A percentile compares a stretch with the other conserved stretches of the same genome.
Evolutionary conservation across 2,329 filamentous ascomycete genomes (phyloP).

Genomic region (Penicillium sp.): DNA sequence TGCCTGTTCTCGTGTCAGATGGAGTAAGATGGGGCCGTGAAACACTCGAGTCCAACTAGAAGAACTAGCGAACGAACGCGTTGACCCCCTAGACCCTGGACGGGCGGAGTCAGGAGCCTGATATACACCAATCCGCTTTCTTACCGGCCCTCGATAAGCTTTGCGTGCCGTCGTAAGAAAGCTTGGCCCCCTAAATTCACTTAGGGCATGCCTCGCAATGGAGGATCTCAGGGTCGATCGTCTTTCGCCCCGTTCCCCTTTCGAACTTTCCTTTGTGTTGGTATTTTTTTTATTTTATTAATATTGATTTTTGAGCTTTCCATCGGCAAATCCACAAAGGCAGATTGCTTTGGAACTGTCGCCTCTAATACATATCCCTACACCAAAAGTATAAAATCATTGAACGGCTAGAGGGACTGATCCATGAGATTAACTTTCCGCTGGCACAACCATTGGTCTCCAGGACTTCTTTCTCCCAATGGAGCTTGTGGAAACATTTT

Average conservation of each 20-base stretch:
- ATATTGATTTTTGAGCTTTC: background rate
- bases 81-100: conserved; percentile 1
- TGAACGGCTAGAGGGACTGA: background rate
- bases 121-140: background rate
- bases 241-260: background rate
- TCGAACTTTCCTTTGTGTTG: background rate
- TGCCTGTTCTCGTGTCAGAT: conserved; percentile 13
- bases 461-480: background rate
- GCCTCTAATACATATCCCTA: background rate
- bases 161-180: conserved; percentile 9
- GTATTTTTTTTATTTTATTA: background rate
- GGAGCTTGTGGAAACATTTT: conserved; percentile 5
- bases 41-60: conserved; percentile 1
- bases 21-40: conserved; percentile 8
- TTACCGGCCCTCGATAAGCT: background rate
- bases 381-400: background rate
- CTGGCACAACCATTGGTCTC: background rate
- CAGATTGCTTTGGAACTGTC: background rate
- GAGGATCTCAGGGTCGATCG: background rate
- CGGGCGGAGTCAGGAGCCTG: background rate
- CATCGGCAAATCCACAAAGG: background rate
- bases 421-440: background rate
- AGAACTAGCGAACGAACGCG: background rate
- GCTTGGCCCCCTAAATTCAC: conserved; percentile 10
- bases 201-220: background rate